Percentiles rank a stretch among this genome's conserved stretches.
These are phyloP conservation scores for Mucor velutinosus DNA, from an alignment of 371 early-diverging fungal species.

Conservation along the genomic window DNA sequence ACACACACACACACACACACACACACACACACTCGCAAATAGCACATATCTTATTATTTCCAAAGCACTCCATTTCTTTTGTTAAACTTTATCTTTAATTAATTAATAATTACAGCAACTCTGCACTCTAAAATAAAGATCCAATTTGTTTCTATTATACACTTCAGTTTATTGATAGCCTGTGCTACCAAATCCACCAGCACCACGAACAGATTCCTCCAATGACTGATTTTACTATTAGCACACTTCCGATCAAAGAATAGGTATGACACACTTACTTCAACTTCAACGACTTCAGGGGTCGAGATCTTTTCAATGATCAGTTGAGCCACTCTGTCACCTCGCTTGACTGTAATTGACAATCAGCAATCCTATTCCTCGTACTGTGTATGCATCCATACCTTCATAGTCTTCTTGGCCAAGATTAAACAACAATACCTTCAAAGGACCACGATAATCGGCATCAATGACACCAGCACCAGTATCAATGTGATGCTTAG, in stretches of 20 bases:
- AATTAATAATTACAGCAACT: not conserved
- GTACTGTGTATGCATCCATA: conserved; percentile 29
- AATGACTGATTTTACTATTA: conserved; percentile 44
- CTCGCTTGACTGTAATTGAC: conserved; percentile 72
- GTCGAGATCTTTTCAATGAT: conserved; percentile 87
- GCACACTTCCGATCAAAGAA: not conserved
- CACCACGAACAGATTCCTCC: conserved; percentile 83
- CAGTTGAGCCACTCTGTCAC: conserved; percentile 98
- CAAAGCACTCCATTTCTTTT: not conserved
- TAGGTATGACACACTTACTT: conserved; percentile 38
- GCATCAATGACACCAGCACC: conserved; percentile 98
- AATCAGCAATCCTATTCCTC: conserved; percentile 30
- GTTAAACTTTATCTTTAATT: not conserved
- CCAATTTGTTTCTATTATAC: not conserved
- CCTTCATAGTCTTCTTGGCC: conserved; percentile 76
- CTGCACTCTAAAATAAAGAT: not conserved
- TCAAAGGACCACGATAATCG: conserved; percentile 88
- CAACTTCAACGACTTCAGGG: conserved; percentile 80
- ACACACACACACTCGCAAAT: not conserved
- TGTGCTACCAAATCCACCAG: conserved; percentile 94
- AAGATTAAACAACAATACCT: conserved; percentile 93
- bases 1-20: not conserved
- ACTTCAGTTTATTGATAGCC: conserved; percentile 55
- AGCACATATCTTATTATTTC: not conserved
- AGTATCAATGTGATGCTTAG: conserved; percentile 90